Evolutionary conservation across 192 early-diverging fungal genomes (phyloP), one percentile per base, ranked within the genome.

Genomic region (Rhizophagus clarus): DNA sequence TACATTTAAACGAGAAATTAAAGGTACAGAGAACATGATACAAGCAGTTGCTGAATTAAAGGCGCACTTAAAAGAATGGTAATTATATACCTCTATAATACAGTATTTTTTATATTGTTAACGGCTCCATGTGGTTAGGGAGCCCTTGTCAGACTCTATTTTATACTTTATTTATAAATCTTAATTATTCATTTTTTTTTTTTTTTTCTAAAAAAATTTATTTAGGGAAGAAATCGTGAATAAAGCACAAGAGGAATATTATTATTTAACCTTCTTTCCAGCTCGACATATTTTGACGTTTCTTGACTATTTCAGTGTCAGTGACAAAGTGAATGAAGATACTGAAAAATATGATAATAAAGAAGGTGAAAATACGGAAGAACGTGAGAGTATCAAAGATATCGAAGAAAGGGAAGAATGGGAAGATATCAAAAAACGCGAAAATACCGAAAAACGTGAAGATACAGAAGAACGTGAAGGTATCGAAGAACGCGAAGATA

Each of bases 201-300:
- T 49, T 49, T 49, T 49, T 49, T 14, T 49, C 34, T 3, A 37
- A 37, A 37, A 37, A 37, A 37, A 37, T 3, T 12, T 12, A 14
- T 0, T 17, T 60, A 76, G 74, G 77, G 67, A 79, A 40, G 51
- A 51, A 10, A 79, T 79, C 14, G 47, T 79, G 11, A 45, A 60
- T 24, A 6, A 34, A 34, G 28, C 49, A 37, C 77, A 79, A 34
- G 77, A 79, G 71, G 5, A 81, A 3, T 34, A 71, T 56, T 81
- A 81, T 69, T 81, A 76, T 45, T 62, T 81, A 47, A 76, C 40
- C 11, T 81, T 76, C 26, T 81, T 24, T 28, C 45, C 75, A 20
- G 80, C 51, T 34, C 61, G 80, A 11, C 80, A 81, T 81, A 68
- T 81, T 67, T 61, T 75, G 26, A 72, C 47, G 26, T 74, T 81